Evolutionary conservation across 768 basidiomycete genomes (phyloP), one percentile per base, ranked within the genome.

Genomic region (Rhodotorula taiwanensis): DNA sequence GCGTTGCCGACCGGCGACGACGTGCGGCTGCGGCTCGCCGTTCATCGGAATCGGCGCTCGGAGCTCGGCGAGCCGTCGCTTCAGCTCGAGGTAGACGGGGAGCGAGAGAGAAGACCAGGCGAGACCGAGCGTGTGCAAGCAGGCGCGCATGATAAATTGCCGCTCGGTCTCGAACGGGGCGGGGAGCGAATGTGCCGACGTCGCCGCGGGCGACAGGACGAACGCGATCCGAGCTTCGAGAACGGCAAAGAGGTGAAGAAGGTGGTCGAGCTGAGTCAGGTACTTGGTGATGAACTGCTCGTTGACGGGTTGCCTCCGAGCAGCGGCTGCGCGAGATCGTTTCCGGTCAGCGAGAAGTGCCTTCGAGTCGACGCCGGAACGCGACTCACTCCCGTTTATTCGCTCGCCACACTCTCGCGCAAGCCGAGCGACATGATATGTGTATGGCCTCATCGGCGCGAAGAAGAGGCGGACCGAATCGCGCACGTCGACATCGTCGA

Each of bases 391-490:
- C 36, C 68, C 68, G 8, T 58, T 66, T n/a, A 70, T 49, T 8
- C 55, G 33, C 30, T 66, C 64, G 14, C 64, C 56, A 27, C 61
- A 59, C 11, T 65, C 56, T 0, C 68, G 58, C 15, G 68, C 68
- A 4, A 70, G 54, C 2, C 64, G 44, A 0, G 67, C 67, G 41
- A 39, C 41, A n/a, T 69, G 67, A 30, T 64, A 64, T 11, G 67
- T 64, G 25, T 57, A 65, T 2, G 63, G 63, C 18, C 63, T 42
- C 54, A 70, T 62, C 5, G 64, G 64, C 13, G 50, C 15, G 28
- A 70, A 70, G 55, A 70, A 70, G 11, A 70, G 58, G 16, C 59
- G 61, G 1, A 70, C 61, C 42, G 64, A 59, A 42, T 70, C 68
- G 13, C 68, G 60, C 13, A 66, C 54, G 49, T 70, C 68, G 45